phyloP scores from a whole-genome alignment of 192 early-diverging fungal species.

The Backusella mclennaniae region DNA sequence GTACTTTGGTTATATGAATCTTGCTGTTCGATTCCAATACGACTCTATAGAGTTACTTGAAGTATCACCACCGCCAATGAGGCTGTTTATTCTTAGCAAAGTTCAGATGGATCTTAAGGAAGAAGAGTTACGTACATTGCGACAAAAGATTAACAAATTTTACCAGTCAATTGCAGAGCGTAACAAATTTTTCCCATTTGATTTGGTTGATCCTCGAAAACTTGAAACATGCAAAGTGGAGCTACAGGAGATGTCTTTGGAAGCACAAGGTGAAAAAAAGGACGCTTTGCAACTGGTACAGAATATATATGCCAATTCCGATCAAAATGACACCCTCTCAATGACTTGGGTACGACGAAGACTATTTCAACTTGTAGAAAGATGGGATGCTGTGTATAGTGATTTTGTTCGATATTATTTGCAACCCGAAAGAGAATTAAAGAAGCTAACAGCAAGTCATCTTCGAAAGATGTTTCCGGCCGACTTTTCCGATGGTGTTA shows the following conservation, averaged over 20 bases:
- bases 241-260: slow-evolving; percentile 65
- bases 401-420: slow-evolving; percentile 78
- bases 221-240: slow-evolving; percentile 70
- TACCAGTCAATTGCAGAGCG: slow-evolving; percentile 85
- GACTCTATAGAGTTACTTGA: slow-evolving; percentile 70
- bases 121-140: slow-evolving; percentile 69
- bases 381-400: slow-evolving; percentile 85
- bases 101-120: slow-evolving; percentile 68
- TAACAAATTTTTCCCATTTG: slow-evolving; percentile 77
- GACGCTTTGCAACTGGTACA: slow-evolving; percentile 81
- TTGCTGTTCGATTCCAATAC: slow-evolving; percentile 79
- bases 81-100: slow-evolving; percentile 57
- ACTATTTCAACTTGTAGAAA: slow-evolving; percentile 73
- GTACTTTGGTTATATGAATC: slow-evolving; percentile 76
- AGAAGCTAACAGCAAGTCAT: slow-evolving; percentile 60
- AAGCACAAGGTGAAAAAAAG: slow-evolving; percentile 76
- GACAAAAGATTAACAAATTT: slow-evolving; percentile 70
- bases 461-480: slow-evolving; percentile 62
- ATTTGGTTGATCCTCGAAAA: slow-evolving; percentile 72
- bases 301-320: slow-evolving; percentile 76
- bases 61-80: slow-evolving; percentile 69
- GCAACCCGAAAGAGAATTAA: slow-evolving; percentile 79
- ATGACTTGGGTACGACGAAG: slow-evolving; percentile 75
- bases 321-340: slow-evolving; percentile 76
- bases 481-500: slow-evolving; percentile 10